Conservation (phyloP, 768 basidiomycete genomes). For the Amanita molliuscula region DNA sequence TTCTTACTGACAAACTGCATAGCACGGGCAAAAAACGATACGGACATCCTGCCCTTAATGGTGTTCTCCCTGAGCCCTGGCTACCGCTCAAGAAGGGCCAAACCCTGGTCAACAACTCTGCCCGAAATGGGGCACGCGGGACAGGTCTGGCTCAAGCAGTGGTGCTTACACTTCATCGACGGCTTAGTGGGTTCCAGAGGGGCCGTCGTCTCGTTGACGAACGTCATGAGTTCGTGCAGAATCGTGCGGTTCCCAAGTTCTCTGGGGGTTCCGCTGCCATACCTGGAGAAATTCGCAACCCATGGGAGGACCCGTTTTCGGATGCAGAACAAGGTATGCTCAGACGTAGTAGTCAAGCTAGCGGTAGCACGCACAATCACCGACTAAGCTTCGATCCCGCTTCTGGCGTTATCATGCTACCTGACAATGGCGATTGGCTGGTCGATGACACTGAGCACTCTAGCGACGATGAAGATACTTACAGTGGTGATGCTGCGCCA, state of each 20-base stretch:
- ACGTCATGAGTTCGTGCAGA: conserved; percentile 6
- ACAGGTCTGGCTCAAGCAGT: conserved; percentile 52
- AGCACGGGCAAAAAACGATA: conserved; percentile 94
- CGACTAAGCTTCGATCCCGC: conserved; percentile 79
- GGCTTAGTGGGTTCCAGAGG: conserved; percentile 44
- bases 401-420: conserved; percentile 82
- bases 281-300: conserved; percentile 25
- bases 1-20: not conserved
- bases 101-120: conserved; percentile 50
- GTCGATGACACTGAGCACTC: conserved; percentile 33
- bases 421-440: conserved; percentile 64
- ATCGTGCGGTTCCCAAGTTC: not conserved
- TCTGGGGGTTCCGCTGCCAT: conserved; percentile 17
- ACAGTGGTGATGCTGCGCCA: conserved; percentile 20
- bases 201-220: conserved; percentile 13
- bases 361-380: conserved; percentile 30
- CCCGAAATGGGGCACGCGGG: conserved; percentile 21
- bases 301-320: conserved; percentile 44
- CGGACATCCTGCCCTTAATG: conserved; percentile 92
- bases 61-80: conserved; percentile 90
- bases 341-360: not conserved
- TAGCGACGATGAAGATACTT: conserved; percentile 39
- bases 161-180: conserved; percentile 72
- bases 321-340: conserved; percentile 1
- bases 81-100: conserved; percentile 83